Evolutionary conservation across 495 filamentous ascomycete genomes (phyloP).

Genomic region (Penicillium coffeae): DNA sequence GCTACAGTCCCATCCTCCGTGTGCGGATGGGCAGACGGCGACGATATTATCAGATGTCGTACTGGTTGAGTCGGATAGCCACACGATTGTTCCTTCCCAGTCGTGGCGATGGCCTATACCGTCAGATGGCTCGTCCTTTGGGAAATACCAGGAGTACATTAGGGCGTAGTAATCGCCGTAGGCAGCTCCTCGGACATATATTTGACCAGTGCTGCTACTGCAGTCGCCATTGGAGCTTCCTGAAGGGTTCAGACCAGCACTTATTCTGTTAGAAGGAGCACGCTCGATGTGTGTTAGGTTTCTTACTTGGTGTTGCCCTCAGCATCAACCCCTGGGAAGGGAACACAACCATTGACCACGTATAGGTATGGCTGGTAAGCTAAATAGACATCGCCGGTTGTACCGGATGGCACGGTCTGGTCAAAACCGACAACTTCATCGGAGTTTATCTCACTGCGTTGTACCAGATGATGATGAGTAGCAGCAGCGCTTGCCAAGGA

Average conservation of each 20-base stretch:
- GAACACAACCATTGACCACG: conserved; percentile 52
- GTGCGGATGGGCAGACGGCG: conserved; percentile 49
- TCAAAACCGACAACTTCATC: conserved; percentile 41
- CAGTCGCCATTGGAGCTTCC: conserved; percentile 39
- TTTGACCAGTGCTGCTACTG: conserved; percentile 43
- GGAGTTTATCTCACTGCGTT: too few relatives aligned
- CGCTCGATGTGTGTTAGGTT: neutral
- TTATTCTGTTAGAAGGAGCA: conserved; percentile 6
- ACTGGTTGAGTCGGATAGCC: conserved; percentile 32
- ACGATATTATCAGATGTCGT: conserved; percentile 41
- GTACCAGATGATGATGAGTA: too few relatives aligned
- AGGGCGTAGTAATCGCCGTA: conserved; percentile 37
- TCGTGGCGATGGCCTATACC: conserved; percentile 49
- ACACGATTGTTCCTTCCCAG: conserved; percentile 52
- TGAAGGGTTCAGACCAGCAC: conserved; percentile 37
- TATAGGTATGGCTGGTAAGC: conserved; percentile 49
- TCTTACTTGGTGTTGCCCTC: conserved; percentile 47
- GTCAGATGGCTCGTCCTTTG: conserved; percentile 41
- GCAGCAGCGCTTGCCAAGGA: too few relatives aligned
- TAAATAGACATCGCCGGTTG: conserved; percentile 38
- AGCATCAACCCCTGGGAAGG: conserved; percentile 51
- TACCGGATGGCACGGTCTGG: conserved; percentile 41
- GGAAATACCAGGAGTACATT: conserved; percentile 55
- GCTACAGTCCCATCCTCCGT: conserved; percentile 48
- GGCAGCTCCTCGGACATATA: conserved; percentile 41